Evolutionary conservation across 805 yeast species (phyloP).

Genomic region (Candida ipomoeae): DNA sequence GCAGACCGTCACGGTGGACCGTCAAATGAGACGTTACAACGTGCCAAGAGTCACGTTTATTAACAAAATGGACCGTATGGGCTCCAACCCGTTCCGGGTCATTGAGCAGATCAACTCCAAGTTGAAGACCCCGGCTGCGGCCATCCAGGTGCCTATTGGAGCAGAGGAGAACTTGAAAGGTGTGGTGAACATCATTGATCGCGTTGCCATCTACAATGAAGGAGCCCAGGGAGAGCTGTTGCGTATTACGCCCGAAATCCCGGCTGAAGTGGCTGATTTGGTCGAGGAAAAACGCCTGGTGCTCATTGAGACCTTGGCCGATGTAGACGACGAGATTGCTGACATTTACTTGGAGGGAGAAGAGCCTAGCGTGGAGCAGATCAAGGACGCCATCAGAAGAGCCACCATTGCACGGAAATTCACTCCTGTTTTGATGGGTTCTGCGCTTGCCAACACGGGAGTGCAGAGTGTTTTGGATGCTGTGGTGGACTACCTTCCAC

Average conservation of each 20-base stretch:
- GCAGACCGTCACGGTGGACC: constrained; percentile 96
- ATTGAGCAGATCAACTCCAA: constrained; percentile 86
- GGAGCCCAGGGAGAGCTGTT: constrained; percentile 86
- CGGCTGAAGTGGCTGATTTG: constrained; percentile 71
- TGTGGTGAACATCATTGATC: constrained; percentile 84
- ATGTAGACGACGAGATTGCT: constrained; percentile 96
- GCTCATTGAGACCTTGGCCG: constrained; percentile 92
- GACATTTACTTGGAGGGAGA: constrained; percentile 87
- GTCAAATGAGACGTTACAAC: constrained; percentile 97
- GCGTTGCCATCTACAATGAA: constrained; percentile 83
- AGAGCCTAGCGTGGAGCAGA: constrained; percentile 80
- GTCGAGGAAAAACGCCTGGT: constrained; percentile 87
- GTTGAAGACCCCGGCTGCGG: constrained; percentile 92
- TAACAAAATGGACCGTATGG: constrained; percentile 99
- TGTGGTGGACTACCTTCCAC: constrained; percentile 91
- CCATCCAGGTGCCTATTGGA: constrained; percentile 97
- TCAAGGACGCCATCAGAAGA: constrained; percentile 85
- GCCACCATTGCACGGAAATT: constrained; percentile 93
- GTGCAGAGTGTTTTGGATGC: constrained; percentile 94
- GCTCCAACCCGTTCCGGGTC: constrained; percentile 94
- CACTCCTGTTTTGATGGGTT: constrained; percentile 99
- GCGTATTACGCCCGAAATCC: constrained; percentile 57
- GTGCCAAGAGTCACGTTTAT: constrained; percentile 95
- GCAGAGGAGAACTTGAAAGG: constrained; percentile 82
- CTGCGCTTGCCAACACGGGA: constrained; percentile 95